phyloP scores from a whole-genome alignment of 495 filamentous ascomycete genomes.

The Apodospora peruviana region DNA sequence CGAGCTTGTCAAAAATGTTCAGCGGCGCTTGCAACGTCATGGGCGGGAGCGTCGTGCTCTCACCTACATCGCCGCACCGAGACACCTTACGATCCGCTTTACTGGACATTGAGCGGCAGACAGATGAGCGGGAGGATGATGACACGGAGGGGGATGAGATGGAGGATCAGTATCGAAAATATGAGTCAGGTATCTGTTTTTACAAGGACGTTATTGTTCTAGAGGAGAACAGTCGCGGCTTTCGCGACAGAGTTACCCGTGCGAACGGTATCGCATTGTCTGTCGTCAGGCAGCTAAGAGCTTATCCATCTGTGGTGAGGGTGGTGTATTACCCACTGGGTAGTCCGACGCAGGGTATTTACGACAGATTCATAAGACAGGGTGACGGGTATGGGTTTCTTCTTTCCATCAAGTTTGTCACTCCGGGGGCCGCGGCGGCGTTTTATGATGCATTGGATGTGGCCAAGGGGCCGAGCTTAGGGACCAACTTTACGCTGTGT shows the following conservation, averaged over 20 bases:
- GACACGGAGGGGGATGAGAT: too few species aligned
- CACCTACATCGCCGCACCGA: not conserved
- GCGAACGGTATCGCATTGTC: conserved; percentile 12
- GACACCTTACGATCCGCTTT: not conserved
- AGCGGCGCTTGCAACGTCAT: conserved; percentile 23
- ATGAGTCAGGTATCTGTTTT: conserved; percentile 12
- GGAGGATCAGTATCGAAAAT: too few species aligned
- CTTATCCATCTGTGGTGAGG: not conserved
- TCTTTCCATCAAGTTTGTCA: conserved; percentile 15
- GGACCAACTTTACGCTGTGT: conserved; percentile 25
- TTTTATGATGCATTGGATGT: conserved; percentile 21
- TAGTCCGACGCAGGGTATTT: conserved; percentile 5
- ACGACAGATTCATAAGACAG: conserved; percentile 5
- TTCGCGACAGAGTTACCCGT: conserved; percentile 1
- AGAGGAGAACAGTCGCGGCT: conserved; percentile 19
- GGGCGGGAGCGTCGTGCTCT: conserved; percentile 15
- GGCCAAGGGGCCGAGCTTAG: conserved; percentile 25
- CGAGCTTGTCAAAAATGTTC: conserved; percentile 26
- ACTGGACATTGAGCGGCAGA: too few species aligned
- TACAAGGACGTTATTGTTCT: conserved; percentile 12
- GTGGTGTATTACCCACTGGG: conserved; percentile 21
- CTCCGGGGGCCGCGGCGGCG: conserved; percentile 2
- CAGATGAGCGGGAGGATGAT: too few species aligned
- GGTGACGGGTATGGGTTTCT: conserved; percentile 17
- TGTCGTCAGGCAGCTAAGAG: conserved; percentile 4